Evolutionary conservation across 2,329 filamentous ascomycete genomes (phyloP), one percentile per base, ranked within the genome.

Genomic region (Hypomyces perniciosus): DNA sequence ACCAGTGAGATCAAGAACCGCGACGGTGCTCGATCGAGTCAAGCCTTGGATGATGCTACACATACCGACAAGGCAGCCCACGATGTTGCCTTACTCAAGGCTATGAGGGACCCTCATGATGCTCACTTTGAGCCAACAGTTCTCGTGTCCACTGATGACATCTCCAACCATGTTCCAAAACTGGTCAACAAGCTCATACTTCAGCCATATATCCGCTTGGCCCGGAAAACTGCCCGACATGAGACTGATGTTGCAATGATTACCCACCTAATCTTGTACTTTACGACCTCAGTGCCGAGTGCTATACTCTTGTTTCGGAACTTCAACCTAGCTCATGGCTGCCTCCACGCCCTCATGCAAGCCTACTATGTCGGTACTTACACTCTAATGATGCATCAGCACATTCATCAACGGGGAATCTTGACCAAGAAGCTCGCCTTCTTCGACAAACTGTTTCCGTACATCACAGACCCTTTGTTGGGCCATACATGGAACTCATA

Each of bases 401-500:
- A 92, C 65, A 91, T 92, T 59, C 88, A 92, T 64, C 83, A 83
- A 72, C 77, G 83, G 42, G 88, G 88, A 12, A 74, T 91, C 3
- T 68, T 91, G 34, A 68, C 73, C 27, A 79, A 78, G 59, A 64
- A 69, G 6, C 79, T 77, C 48, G 68, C 70, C 33, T 61, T 76
- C 30, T 66, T 91, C 52, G 88, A 92, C 61, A 63, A 68, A 5
- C 47, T 76, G 2, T 91, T 90, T 58, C 88, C 88, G 0, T 92
- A 90, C 62, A 66, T 91, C 38, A 72, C 81, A 8, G 85, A 90
- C 58, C 87, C 87, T 0, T 68, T 92, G 51, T 86, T 90, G 79
- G 88, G 88, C 8, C 88, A 92, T 62, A 90, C 87, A 0, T 90
- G 86, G 86, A 89, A 92, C 68, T 85, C 84, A 2, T 92, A 92